These are phyloP conservation scores for Eurotiales sp. DNA, from an alignment of 2,329 filamentous ascomycete species.

Conservation along the genomic window DNA sequence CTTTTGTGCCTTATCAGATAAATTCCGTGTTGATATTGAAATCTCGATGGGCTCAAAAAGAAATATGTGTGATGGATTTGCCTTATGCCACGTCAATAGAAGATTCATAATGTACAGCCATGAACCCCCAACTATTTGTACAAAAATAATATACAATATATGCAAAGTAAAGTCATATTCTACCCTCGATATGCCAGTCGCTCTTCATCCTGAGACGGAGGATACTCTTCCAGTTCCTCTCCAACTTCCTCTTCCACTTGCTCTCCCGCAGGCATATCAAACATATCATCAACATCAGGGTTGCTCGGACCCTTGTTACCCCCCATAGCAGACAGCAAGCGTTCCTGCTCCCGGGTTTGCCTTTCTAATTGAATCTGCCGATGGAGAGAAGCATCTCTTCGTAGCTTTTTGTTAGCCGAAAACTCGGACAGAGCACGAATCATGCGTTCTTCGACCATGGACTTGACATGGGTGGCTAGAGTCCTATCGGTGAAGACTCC, in stretches of 20 bases:
- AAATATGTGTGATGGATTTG: too few relatives aligned
- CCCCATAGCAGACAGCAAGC: slow-evolving; percentile 23
- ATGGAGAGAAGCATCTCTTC: slow-evolving; percentile 35
- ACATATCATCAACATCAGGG: neutral
- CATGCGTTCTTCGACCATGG: slow-evolving; percentile 72
- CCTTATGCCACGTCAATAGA: too few relatives aligned
- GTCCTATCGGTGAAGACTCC: slow-evolving; percentile 73
- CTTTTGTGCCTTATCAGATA: too few relatives aligned
- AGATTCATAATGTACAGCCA: too few relatives aligned
- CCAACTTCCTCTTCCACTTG: too few relatives aligned
- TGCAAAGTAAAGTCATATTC: too few relatives aligned
- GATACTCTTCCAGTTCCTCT: too few relatives aligned
- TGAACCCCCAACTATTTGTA: too few relatives aligned
- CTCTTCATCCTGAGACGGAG: neutral
- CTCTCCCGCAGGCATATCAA: slow-evolving; percentile 5
- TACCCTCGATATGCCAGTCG: too few relatives aligned
- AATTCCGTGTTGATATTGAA: too few relatives aligned
- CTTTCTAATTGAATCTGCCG: slow-evolving; percentile 37
- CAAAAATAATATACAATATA: too few relatives aligned
- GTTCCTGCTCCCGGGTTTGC: slow-evolving; percentile 28
- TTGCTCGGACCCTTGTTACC: neutral
- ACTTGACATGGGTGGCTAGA: slow-evolving; percentile 75
- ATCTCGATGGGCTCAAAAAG: too few relatives aligned
- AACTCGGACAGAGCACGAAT: slow-evolving; percentile 59
- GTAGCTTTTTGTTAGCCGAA: slow-evolving; percentile 42